These are phyloP conservation scores for Neurospora terricola DNA, from an alignment of 495 filamentous ascomycete genomes.

Conservation along the genomic window DNA sequence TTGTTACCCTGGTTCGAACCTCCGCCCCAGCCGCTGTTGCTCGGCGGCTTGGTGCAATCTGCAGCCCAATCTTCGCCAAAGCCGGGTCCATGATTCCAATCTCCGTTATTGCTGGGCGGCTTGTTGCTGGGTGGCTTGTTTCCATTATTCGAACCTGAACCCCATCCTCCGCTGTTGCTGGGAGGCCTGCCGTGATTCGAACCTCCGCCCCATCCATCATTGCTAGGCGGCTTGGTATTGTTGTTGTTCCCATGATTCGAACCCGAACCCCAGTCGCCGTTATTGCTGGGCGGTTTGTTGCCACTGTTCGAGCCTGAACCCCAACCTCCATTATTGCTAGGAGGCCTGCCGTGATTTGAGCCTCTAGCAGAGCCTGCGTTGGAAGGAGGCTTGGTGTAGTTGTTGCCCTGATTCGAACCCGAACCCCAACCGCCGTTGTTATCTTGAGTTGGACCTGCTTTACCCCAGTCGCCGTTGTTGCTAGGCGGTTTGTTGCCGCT, in stretches of 20 bases:
- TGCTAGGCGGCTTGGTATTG: background rate
- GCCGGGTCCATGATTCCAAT: slow-evolving; percentile 1
- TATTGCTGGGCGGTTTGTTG: background rate
- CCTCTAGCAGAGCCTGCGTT: background rate
- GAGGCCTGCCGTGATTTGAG: background rate
- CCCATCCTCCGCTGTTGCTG: background rate
- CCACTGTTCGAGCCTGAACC: background rate
- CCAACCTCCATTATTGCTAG: background rate
- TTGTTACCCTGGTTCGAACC: background rate
- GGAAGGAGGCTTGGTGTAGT: background rate
- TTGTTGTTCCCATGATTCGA: background rate
- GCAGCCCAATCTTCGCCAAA: background rate
- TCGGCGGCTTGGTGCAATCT: background rate
- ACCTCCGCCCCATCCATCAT: background rate
- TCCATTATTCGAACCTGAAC: background rate
- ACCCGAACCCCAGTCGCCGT: background rate
- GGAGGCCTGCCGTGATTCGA: background rate
- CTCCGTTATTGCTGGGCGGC: background rate
- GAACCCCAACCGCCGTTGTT: background rate
- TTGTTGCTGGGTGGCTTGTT: background rate
- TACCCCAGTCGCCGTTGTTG: background rate
- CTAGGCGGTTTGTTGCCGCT: background rate
- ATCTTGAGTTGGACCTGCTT: background rate
- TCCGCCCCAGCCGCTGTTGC: background rate
- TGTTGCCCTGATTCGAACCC: background rate